Conservation (phyloP, 352 stramenopile genomes). For the Nannochloropsis limnetica region DNA sequence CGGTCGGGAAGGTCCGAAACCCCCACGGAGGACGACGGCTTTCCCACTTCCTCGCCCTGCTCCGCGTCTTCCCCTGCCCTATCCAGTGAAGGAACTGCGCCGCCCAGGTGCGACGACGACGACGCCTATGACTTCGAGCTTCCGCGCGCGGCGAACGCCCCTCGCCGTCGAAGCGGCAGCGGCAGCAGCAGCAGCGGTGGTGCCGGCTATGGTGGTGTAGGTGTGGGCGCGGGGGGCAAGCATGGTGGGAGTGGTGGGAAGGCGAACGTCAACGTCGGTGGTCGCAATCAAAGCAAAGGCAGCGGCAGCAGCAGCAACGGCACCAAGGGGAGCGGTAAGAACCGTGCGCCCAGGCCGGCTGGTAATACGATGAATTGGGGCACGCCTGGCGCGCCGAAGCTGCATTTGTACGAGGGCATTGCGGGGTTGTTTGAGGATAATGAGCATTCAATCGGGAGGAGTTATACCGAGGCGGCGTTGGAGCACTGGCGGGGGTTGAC, state of each 20-base stretch:
- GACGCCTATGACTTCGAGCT: background rate
- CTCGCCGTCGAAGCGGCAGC: background rate
- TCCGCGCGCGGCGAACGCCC: too few species aligned
- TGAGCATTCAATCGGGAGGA: slow-evolving; percentile 12
- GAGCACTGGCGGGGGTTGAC: slow-evolving; percentile 5
- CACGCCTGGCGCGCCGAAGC: background rate
- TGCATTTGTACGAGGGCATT: slow-evolving; percentile 14
- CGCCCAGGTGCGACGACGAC: background rate
- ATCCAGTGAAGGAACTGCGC: background rate
- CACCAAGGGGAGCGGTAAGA: background rate
- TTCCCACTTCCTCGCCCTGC: background rate
- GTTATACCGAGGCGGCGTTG: slow-evolving; percentile 2
- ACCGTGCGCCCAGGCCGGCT: background rate
- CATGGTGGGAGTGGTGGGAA: background rate
- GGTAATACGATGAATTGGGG: background rate
- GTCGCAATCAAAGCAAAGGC: background rate
- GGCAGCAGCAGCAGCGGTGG: background rate
- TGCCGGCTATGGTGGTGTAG: background rate
- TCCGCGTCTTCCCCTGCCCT: background rate
- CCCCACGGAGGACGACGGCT: background rate
- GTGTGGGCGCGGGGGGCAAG: background rate
- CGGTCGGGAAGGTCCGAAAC: background rate
- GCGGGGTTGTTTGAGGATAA: slow-evolving; percentile 18
- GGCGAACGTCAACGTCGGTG: background rate
- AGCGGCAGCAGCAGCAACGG: background rate